These are phyloP conservation scores for Venturia asperata DNA, from an alignment of 2,329 filamentous ascomycete species.

Conservation along the genomic window DNA sequence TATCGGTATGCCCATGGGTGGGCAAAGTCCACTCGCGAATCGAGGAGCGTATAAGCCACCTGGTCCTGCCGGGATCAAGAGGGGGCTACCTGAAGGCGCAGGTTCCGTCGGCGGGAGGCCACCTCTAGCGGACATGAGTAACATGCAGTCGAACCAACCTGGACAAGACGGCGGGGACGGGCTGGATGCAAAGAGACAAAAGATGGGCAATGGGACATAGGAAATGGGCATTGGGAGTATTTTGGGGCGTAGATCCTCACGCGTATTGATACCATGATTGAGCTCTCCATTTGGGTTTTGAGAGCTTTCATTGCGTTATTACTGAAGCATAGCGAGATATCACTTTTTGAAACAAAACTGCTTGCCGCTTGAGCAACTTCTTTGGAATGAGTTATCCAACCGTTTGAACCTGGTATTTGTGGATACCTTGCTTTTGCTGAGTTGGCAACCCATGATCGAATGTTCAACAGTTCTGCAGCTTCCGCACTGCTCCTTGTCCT, in stretches of 20 bases:
- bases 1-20: slow-evolving; percentile 43
- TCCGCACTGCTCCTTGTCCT: not conserved
- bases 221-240: not conserved
- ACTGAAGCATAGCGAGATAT: not conserved
- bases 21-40: slow-evolving; percentile 39
- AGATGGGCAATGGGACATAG: not conserved
- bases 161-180: slow-evolving; percentile 5
- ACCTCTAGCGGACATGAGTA: slow-evolving; percentile 18
- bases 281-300: not conserved
- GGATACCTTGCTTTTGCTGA: not conserved
- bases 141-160: slow-evolving; percentile 6
- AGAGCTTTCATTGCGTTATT: not conserved
- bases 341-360: not conserved
- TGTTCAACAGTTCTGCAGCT: not conserved
- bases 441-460: no score
- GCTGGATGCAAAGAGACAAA: slow-evolving; percentile 12
- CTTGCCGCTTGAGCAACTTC: not conserved
- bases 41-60: slow-evolving; percentile 42
- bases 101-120: slow-evolving; percentile 9
- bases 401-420: not conserved
- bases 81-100: slow-evolving; percentile 24
- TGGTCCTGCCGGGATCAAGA: slow-evolving; percentile 28
- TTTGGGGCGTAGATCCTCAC: not conserved
- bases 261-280: slow-evolving; percentile 12
- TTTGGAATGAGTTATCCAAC: not conserved